These are phyloP conservation scores for Cephaloascus albidus DNA, from an alignment of 805 yeast genomes.

Conservation along the genomic window DNA sequence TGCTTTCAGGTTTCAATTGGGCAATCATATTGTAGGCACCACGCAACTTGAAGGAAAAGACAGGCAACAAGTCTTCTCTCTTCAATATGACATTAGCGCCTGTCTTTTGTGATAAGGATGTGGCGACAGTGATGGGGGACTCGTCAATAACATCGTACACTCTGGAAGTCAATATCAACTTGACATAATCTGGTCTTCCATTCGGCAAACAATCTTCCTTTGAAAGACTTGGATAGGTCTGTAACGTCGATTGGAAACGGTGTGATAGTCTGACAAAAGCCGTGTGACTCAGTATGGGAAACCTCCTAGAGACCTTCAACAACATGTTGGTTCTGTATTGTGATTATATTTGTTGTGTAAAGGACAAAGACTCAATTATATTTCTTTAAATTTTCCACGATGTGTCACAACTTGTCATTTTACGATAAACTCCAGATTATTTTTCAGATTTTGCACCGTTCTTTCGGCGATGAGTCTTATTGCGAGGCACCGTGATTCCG, in stretches of 20 bases:
- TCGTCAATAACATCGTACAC: conserved; percentile 94
- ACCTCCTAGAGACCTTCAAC: background rate
- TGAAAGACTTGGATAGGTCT: conserved; percentile 32
- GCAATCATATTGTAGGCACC: conserved; percentile 99
- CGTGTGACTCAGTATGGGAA: background rate
- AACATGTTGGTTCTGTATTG: no score
- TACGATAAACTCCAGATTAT: no score
- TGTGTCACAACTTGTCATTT: no score
- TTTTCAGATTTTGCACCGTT: no score
- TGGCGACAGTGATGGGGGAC: conserved; percentile 74
- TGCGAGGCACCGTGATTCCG: no score
- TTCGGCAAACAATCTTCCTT: conserved; percentile 43
- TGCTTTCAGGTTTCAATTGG: conserved; percentile 54
- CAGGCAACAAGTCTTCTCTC: conserved; percentile 91
- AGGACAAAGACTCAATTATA: no score
- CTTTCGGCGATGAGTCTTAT: no score
- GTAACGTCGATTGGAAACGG: background rate
- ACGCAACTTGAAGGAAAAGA: conserved; percentile 89
- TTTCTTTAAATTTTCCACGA: no score
- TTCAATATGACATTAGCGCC: conserved; percentile 72
- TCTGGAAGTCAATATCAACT: conserved; percentile 81
- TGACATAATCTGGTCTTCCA: conserved; percentile 87
- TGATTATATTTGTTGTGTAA: background rate
- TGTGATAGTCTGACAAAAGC: background rate
- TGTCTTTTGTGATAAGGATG: conserved; percentile 62